Evolutionary conservation across 2,329 filamentous ascomycete species (phyloP).

Genomic region (Talaromyces sp.): DNA sequence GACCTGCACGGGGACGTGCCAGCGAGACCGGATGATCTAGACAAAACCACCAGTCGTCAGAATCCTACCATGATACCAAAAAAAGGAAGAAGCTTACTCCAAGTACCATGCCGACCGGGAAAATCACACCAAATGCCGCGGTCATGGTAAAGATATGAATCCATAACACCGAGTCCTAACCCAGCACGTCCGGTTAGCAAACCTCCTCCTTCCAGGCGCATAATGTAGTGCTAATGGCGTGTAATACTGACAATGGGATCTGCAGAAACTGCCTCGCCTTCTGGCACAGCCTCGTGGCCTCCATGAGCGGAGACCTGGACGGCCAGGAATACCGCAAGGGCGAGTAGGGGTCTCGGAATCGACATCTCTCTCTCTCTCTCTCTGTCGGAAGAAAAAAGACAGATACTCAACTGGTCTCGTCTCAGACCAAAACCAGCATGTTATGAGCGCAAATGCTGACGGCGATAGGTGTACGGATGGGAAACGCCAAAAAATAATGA

Average conservation of each 20-base stretch:
- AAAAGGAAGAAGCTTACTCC: conserved; percentile 53
- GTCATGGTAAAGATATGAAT: conserved; percentile 86
- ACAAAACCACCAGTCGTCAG: neutral
- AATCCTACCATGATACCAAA: conserved; percentile 1
- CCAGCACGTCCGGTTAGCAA: conserved; percentile 5
- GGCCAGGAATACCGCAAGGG: conserved; percentile 23
- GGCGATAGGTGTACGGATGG: too few relatives aligned
- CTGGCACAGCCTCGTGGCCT: conserved; percentile 56
- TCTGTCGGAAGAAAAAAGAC: neutral
- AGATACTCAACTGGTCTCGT: neutral
- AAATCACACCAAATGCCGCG: conserved; percentile 83
- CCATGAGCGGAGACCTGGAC: conserved; percentile 43
- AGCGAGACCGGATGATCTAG: conserved; percentile 81
- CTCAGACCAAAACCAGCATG: neutral
- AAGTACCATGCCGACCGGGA: conserved; percentile 91
- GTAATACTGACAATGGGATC: conserved; percentile 63
- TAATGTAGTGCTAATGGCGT: conserved; percentile 2
- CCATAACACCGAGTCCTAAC: conserved; percentile 78
- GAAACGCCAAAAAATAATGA: neutral
- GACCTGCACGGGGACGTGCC: conserved; percentile 87
- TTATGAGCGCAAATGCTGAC: neutral
- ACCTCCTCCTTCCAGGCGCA: neutral
- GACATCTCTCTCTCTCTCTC: conserved; percentile 1
- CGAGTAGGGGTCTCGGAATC: conserved; percentile 7
- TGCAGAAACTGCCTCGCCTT: conserved; percentile 63